phyloP scores from a whole-genome alignment of 2,329 filamentous ascomycete genomes.

The Paradendryphiella salina region DNA sequence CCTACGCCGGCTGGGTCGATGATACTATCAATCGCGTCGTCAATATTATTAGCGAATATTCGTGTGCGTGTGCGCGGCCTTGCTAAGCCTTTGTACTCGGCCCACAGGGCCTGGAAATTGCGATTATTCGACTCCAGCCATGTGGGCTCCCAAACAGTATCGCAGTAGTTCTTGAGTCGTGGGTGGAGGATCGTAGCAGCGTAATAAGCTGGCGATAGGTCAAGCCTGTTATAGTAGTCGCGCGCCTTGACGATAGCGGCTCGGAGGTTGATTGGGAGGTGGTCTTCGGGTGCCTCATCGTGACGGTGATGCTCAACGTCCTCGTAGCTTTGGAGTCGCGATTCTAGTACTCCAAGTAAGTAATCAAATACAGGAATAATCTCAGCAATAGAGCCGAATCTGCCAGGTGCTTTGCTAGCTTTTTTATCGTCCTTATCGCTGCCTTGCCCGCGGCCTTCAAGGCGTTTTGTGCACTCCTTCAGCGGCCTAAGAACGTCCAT shows the following conservation, averaged over 20 bases:
- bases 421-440: too few species aligned
- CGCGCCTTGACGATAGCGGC: constrained; percentile 1
- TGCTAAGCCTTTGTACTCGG: background rate
- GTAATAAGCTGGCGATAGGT: too few species aligned
- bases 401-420: background rate
- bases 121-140: background rate
- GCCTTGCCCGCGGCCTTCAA: background rate
- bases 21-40: background rate
- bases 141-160: background rate
- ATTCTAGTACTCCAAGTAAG: background rate
- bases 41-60: background rate
- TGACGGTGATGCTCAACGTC: background rate
- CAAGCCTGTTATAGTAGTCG: constrained; percentile 11
- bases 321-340: background rate
- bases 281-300: constrained; percentile 2
- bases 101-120: background rate
- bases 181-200: too few species aligned
- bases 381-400: background rate
- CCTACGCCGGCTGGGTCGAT: background rate
- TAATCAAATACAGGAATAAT: constrained; percentile 5
- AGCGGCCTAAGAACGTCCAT: constrained; percentile 1
- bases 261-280: constrained; percentile 12
- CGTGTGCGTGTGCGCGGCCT: background rate
- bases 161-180: constrained; percentile 3
- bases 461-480: constrained; percentile 2